A percentile compares a stretch with the other conserved stretches of the same genome.
Conservation (phyloP, 1,284 basidiomycete genomes). For the Pseudozyma tsukubaensis region DNA sequence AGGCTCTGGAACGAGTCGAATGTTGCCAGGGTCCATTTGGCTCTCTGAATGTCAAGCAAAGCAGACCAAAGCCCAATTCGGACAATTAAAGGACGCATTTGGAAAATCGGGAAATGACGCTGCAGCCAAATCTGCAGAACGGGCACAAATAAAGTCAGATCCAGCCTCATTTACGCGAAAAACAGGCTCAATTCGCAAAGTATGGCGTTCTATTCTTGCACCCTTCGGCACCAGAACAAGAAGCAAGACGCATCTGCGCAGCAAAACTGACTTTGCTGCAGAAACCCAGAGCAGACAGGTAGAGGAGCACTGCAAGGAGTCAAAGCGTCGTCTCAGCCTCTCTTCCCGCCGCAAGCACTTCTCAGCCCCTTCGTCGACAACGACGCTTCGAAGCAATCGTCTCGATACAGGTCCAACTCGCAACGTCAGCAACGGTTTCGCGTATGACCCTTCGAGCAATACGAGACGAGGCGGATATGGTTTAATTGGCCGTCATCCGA, state of each 20-base stretch:
- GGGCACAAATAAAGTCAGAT: not conserved
- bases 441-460: not conserved
- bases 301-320: constrained; percentile 3
- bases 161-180: constrained; percentile 21
- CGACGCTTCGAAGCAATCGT: not conserved
- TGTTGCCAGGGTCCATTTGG: constrained; percentile 16
- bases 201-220: constrained; percentile 8
- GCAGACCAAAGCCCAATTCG: constrained; percentile 13
- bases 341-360: constrained; percentile 8
- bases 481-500: not conserved
- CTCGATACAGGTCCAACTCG: not conserved
- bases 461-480: not conserved
- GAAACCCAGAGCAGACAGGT: not conserved
- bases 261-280: not conserved
- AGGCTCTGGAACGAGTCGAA: too few species aligned
- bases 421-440: not conserved
- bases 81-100: constrained; percentile 23
- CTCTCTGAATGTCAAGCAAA: not conserved
- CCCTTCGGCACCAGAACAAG: constrained; percentile 3
- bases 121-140: constrained; percentile 2
- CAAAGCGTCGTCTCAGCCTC: constrained; percentile 6
- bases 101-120: constrained; percentile 14
- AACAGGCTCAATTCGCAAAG: constrained; percentile 9
- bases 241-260: not conserved
- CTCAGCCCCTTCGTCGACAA: too few species aligned